Evolutionary conservation across 2,329 filamentous ascomycete genomes (phyloP), one percentile per base, ranked within the genome.

Genomic region (Didymella exigua): DNA sequence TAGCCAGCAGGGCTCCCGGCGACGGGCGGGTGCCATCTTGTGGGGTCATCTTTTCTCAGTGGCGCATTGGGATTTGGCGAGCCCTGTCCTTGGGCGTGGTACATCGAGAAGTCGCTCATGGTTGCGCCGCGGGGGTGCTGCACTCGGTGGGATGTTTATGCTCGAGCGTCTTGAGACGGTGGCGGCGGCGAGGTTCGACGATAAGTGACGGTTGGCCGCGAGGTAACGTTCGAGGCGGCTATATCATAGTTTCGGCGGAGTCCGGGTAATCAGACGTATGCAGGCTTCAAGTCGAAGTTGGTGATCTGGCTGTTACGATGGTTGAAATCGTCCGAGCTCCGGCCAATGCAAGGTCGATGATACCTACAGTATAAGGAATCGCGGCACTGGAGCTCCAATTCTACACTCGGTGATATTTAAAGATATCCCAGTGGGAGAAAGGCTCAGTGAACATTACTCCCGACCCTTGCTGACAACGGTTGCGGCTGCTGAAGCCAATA

Each of bases 1-100:
- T 80, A 79, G 43, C 76, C 77, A 30, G 69, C 65, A 18, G 78
- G 77, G 55, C 75, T 75, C 23, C 78, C 72, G 43, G 77, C 78
- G 49, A 80, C 75, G 41, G 74, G 74, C 23, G 76, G 76, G 11
- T 75, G 73, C 55, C 73, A 75, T 53, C 70, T 65, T 37, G 69
- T 69, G 7, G 64, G 61, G 42, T 75, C 68, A 44, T 72, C 64
- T 53, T 68, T 66, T 30, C 61, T 63, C 23, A 62, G 63, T 24
- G 57, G 52, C 23, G 50, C 60, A 45, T 69, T 71, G 14, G 68
- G 62, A 38, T 71, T 67, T 31, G 67, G 65, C n/a, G 67, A 56
- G 53, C 59, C 64, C 49, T 70, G 64, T 36, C 66, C 70, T 31
- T 71, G 60, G 55, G 73, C 67, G 57, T 76, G 72, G 59, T 76